These are phyloP conservation scores for Lactarius evosmus DNA, from an alignment of 768 basidiomycete species.

Conservation along the genomic window DNA sequence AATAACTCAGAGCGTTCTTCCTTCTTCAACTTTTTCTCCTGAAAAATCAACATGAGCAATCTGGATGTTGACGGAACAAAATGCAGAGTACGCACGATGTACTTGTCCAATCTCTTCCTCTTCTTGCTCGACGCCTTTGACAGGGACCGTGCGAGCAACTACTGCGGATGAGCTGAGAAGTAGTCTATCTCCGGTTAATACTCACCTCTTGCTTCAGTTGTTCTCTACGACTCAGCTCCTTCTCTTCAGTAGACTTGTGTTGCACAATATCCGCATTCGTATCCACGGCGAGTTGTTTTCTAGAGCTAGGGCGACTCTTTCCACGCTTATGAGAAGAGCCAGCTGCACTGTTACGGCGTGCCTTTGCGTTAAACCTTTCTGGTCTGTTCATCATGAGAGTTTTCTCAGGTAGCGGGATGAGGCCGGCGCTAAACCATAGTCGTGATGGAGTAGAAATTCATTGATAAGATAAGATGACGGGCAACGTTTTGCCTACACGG, in stretches of 20 bases:
- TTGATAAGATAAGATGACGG: constrained; percentile 8
- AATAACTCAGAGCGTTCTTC: constrained; percentile 77
- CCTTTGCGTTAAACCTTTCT: constrained; percentile 59
- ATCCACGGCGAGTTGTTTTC: constrained; percentile 14
- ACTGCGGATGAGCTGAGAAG: neutral
- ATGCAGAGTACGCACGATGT: constrained; percentile 39
- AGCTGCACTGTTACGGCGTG: constrained; percentile 53
- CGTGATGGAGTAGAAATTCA: neutral
- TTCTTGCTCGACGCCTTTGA: constrained; percentile 46
- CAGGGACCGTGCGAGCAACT: constrained; percentile 29
- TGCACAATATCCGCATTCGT: constrained; percentile 30
- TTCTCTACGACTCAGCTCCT: constrained; percentile 32
- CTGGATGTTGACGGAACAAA: neutral
- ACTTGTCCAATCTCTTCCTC: constrained; percentile 49
- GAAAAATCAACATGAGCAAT: neutral
- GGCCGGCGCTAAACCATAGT: neutral
- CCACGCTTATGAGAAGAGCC: constrained; percentile 63
- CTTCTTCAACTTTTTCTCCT: constrained; percentile 92
- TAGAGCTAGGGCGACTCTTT: constrained; percentile 29
- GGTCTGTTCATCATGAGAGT: constrained; percentile 16
- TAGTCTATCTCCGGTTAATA: neutral
- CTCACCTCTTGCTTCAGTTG: constrained; percentile 34
- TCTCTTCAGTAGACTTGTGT: constrained; percentile 32
- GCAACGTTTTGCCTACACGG: too few species aligned
- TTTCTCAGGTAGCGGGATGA: neutral